A percentile compares a stretch with the other conserved stretches of the same genome.
These are phyloP conservation scores for Beta lomatogona DNA, from an alignment of 179 eudicot genomes.

Conservation along the genomic window DNA sequence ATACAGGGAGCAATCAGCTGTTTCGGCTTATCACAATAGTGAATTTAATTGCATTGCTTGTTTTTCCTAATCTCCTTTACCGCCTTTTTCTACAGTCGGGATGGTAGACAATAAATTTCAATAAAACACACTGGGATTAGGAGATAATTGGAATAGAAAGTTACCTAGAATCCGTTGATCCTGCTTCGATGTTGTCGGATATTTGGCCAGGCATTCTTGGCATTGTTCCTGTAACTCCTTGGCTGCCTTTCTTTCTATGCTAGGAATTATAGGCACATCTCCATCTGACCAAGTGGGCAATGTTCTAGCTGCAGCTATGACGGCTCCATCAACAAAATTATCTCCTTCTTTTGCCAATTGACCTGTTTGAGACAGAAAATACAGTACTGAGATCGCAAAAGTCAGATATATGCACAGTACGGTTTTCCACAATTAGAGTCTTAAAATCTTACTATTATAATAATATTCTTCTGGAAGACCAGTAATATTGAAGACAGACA, in stretches of 20 bases:
- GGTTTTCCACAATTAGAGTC: neutral
- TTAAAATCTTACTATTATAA: constrained; percentile 58
- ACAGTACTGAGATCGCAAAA: neutral
- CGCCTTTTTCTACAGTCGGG: neutral
- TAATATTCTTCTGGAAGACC: constrained; percentile 88
- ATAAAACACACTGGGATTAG: neutral
- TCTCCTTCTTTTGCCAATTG: constrained; percentile 51
- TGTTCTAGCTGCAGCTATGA: constrained; percentile 91
- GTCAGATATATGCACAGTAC: neutral
- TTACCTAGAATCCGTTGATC: constrained; percentile 84
- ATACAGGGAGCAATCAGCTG: too few relatives aligned
- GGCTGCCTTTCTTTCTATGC: constrained; percentile 81
- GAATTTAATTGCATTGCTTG: neutral
- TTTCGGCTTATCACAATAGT: neutral
- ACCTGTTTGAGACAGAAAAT: constrained; percentile 39
- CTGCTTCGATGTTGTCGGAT: constrained; percentile 71
- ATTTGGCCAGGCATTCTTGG: constrained; percentile 62
- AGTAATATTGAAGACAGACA: constrained; percentile 93
- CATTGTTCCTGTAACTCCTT: constrained; percentile 91
- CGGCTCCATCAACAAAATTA: constrained; percentile 90
- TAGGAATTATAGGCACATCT: constrained; percentile 85
- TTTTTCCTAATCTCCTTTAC: neutral
- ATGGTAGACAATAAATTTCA: too few relatives aligned
- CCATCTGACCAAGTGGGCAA: constrained; percentile 92
- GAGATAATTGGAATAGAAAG: constrained; percentile 5